Base-by-base conservation (phyloP, 768 basidiomycete genomes). In the Agaricus subrufescens region DNA sequence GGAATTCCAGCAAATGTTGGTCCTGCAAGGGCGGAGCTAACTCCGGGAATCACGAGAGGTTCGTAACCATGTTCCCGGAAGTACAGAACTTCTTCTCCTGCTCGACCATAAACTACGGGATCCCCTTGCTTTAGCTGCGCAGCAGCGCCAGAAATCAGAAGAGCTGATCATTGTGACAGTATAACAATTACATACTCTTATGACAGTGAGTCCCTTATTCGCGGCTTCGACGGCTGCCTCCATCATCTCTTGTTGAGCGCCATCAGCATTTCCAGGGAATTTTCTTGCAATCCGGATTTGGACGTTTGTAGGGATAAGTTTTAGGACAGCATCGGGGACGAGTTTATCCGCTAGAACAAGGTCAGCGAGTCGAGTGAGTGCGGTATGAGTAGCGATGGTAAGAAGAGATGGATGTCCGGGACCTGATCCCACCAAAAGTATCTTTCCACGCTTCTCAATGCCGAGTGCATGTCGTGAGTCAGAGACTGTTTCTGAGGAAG, bases 191-290 rank as follows among this genome's bases (percentile, higher is more conserved):
- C 88, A 47, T 64, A 92, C 91, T 52, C 96, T 77, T 34, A 99
- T 89, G 26, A 99, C 95, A 5, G 84, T 88, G 57, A 93, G 71
- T 0, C 96, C 97, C 15, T 76, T 78, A 49, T 70, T 74, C 0
- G 93, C 95, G 11, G 86, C 94, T 31, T 88, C 89, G 8, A 98
- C 73, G 2, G 94, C 97, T 4, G 87, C 83, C 58, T 89, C 84
- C 93, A 97, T 96, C 79, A 98, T 85, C 71, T 98, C 97, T 38
- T 78, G 81, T 68, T 99, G 97, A 1, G 95, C 94, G 12, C 88
- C 87, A 48, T 99, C 96, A 2, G 94, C 92, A 66, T 98, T 98
- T 0, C 97, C 97, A 0, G 97, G 97, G 73, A 96, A 98, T 66
- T 99, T 99, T 61, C 88, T 87, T 15, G 97, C 97, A 63, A 98